Base-by-base conservation (phyloP, 2,329 filamentous ascomycete genomes). In the Pseudomassariella vexata region DNA sequence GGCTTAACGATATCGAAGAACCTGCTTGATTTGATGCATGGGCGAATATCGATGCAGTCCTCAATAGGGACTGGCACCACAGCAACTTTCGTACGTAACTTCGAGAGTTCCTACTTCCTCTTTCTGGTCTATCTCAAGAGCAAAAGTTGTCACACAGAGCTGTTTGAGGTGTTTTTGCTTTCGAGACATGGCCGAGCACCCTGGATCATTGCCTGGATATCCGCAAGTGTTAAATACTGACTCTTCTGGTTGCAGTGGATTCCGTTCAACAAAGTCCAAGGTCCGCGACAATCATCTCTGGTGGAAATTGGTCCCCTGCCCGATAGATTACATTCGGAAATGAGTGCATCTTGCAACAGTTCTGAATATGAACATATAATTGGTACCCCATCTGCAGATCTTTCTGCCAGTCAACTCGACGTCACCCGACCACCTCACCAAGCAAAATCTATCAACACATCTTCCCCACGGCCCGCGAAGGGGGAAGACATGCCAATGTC, bases 1-100 rank as follows among this genome's bases (percentile, higher is more conserved):
- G 85, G 85, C 0, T 57, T 90, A 39, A 86, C 83, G 2, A 90
- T 90, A 44, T 85, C 78, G 59, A 89, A 89, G 55, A 87, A 87
- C 40, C 65, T 88, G 5, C 69, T 90, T 3, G 81, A 88, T 37
- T 59, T 90, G 17, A 90, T 92, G 85, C 75, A 76, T 37, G 85
- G 85, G 6, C 61, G 71, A n/a, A 89, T 92, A 40, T 68, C 66
- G 1, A 62, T 90, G 1, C 70, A 85, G 31, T 87, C 83, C 0
- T 73, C 66, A 2, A 55, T 82, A 2, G 82, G 79, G 3, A 62
- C 64, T 8, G 85, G 85, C 4, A 90, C 84, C 1, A 82, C 68
- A n/a, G 82, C 80, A 3, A 80, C 72, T 0, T 88, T 89, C 53
- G n/a, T n/a, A n/a, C n/a, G n/a, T n/a, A n/a, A n/a, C n/a, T n/a